Percentiles rank a stretch among this genome's conserved stretches.
Conservation (phyloP, 108 stramenopile genomes). For the Skeletonema marinoi region DNA sequence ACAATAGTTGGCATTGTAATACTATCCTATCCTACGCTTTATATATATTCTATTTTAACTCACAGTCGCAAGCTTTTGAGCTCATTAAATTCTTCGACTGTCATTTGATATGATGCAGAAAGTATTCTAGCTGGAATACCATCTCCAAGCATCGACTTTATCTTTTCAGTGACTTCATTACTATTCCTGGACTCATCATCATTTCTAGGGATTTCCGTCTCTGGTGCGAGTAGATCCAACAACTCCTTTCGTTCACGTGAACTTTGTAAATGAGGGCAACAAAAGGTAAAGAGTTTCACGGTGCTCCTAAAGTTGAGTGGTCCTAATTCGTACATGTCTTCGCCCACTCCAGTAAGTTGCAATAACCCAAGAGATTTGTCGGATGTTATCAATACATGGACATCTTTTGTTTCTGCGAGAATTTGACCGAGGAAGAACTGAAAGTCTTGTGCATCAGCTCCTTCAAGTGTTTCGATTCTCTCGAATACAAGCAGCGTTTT, state of each 20-base stretch:
- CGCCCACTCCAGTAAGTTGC: constrained; percentile 61
- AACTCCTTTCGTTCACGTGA: constrained; percentile 61
- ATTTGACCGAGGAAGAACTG: constrained; percentile 67
- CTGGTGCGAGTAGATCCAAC: constrained; percentile 32
- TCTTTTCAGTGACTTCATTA: constrained; percentile 16
- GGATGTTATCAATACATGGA: constrained; percentile 62
- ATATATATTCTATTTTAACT: not conserved
- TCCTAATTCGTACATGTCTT: constrained; percentile 59
- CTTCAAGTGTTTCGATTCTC: constrained; percentile 56
- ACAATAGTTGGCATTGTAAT: not conserved
- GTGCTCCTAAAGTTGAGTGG: constrained; percentile 64
- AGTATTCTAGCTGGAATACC: constrained; percentile 66
- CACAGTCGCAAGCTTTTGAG: constrained; percentile 4
- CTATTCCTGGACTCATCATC: constrained; percentile 13
- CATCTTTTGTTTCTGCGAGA: constrained; percentile 65
- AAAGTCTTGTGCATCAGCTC: constrained; percentile 63
- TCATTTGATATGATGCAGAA: constrained; percentile 59
- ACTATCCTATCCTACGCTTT: not conserved
- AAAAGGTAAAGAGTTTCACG: constrained; percentile 67
- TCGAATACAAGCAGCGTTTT: constrained; percentile 78
- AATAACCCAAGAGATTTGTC: constrained; percentile 49
- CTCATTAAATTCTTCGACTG: constrained; percentile 16
- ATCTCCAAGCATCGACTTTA: constrained; percentile 53
- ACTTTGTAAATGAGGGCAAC: constrained; percentile 75
- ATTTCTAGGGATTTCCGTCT: constrained; percentile 4